Conservation (phyloP, 192 early-diverging fungal genomes). For the Kickxella alabastrina region DNA sequence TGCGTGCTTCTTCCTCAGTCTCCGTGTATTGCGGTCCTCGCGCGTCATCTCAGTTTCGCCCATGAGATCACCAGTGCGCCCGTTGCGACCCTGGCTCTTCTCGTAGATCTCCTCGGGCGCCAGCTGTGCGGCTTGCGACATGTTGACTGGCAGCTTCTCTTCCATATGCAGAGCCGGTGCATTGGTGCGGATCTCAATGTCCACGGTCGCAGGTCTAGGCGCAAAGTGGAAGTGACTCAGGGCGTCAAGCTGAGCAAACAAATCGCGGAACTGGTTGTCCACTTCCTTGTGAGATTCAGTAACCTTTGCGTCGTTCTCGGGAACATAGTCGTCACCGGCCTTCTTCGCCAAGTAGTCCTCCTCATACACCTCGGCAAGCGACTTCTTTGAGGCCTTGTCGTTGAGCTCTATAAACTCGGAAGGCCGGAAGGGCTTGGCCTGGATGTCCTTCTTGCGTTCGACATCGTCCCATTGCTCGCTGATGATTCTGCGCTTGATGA, state of each 20-base stretch:
- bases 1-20: slow-evolving; percentile 63
- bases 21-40: slow-evolving; percentile 68
- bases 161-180: slow-evolving; percentile 90
- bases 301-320: slow-evolving; percentile 67
- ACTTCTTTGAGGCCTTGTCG: slow-evolving; percentile 82
- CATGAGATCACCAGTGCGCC: slow-evolving; percentile 60
- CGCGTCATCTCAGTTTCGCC: slow-evolving; percentile 74
- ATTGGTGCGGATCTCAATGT: slow-evolving; percentile 72
- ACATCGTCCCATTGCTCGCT: slow-evolving; percentile 93
- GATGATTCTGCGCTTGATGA: slow-evolving; percentile 90
- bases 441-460: slow-evolving; percentile 78
- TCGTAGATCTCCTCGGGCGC: slow-evolving; percentile 91
- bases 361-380: slow-evolving; percentile 89
- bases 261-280: slow-evolving; percentile 65
- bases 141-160: slow-evolving; percentile 86
- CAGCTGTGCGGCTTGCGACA: slow-evolving; percentile 73
- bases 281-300: slow-evolving; percentile 83
- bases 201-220: slow-evolving; percentile 73
- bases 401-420: slow-evolving; percentile 74
- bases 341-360: slow-evolving; percentile 74
- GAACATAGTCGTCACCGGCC: slow-evolving; percentile 40
- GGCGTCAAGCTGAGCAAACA: slow-evolving; percentile 85
- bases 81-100: slow-evolving; percentile 55
- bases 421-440: slow-evolving; percentile 64
- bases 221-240: slow-evolving; percentile 93